Evolutionary conservation across 805 yeast species (phyloP).

Genomic region (Saccharomycopsis sp.): DNA sequence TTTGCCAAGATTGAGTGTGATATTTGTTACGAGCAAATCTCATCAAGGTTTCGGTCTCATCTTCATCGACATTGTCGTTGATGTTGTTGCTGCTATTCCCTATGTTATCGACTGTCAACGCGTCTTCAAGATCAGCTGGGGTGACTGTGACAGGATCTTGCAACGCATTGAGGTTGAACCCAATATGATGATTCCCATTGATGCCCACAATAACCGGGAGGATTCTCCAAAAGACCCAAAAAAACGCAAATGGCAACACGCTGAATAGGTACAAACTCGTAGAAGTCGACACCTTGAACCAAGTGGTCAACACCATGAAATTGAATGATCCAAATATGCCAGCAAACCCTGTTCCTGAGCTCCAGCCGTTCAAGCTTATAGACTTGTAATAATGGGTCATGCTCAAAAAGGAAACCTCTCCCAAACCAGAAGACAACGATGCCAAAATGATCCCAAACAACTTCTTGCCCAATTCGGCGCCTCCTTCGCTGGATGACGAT

Average conservation of each 20-base stretch:
- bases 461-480: constrained; percentile 26
- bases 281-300: constrained; percentile 47
- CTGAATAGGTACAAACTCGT: constrained; percentile 50
- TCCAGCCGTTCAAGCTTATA: constrained; percentile 72
- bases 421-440: constrained; percentile 78
- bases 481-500: constrained; percentile 26
- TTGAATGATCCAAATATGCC: constrained; percentile 76
- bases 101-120: too few species aligned
- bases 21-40: too few species aligned
- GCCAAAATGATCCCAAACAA: constrained; percentile 71
- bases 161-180: too few species aligned
- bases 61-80: constrained; percentile 9
- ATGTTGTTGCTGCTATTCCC: too few species aligned
- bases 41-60: not conserved
- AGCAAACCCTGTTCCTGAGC: constrained; percentile 95
- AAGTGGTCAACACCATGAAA: constrained; percentile 63
- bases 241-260: constrained; percentile 44
- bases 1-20: constrained; percentile 23
- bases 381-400: constrained; percentile 68
- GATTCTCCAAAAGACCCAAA: constrained; percentile 25
- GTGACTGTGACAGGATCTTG: too few species aligned
- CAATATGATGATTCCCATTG: too few species aligned
- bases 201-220: constrained; percentile 12
- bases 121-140: too few species aligned
- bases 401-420: constrained; percentile 83